These are phyloP conservation scores for Paramecium pentaurelia DNA, from an alignment of 73 alveolate species.

Conservation along the genomic window DNA sequence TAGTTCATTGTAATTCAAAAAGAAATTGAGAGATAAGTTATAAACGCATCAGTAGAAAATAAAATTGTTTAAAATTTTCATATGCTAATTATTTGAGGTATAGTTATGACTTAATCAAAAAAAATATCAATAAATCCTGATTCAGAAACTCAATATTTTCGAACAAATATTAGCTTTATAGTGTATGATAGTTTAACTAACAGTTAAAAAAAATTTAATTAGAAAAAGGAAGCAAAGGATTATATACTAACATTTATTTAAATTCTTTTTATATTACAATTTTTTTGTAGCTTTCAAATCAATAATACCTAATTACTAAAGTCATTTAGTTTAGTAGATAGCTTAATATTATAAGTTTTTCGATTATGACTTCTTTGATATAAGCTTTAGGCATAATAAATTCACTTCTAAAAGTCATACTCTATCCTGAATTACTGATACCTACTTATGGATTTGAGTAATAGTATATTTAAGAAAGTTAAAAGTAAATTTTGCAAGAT, in stretches of 20 bases:
- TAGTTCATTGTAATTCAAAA: not conserved
- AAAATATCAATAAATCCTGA: not conserved
- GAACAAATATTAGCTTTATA: not conserved
- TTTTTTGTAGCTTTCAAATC: no score
- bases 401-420: not conserved
- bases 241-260: no score
- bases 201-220: not conserved
- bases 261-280: no score
- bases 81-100: no score
- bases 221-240: not conserved
- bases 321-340: not conserved
- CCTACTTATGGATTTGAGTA: not conserved
- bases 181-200: not conserved
- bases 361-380: not conserved
- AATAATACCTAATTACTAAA: no score
- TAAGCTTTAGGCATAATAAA: not conserved
- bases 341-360: not conserved
- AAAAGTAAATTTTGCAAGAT: not conserved
- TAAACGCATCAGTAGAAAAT: not conserved
- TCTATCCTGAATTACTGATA: not conserved
- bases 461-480: not conserved
- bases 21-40: not conserved
- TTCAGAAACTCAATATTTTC: not conserved
- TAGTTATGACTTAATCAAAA: no score
- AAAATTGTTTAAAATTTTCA: not conserved